These are phyloP conservation scores for Oxytropis ochrocephala DNA, from an alignment of 306 rosid species.

Conservation along the genomic window DNA sequence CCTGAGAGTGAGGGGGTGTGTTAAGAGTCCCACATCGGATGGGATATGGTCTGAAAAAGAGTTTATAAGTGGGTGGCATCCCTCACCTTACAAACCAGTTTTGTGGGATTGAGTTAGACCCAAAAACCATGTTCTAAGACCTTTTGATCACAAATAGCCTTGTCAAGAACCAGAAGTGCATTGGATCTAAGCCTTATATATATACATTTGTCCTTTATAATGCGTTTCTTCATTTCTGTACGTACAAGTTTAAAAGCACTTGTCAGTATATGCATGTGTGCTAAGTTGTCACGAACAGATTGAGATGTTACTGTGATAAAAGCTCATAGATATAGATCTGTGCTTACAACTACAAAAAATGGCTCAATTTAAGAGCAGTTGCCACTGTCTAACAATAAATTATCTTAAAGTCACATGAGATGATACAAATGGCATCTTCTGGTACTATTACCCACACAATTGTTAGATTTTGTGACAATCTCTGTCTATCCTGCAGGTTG, in stretches of 20 bases:
- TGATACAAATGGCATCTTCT: neutral
- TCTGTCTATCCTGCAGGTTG: no score
- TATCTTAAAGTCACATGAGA: neutral
- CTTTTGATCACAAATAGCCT: neutral
- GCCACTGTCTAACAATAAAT: no score
- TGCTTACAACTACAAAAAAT: neutral
- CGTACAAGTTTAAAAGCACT: constrained; percentile 11
- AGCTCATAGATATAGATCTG: neutral
- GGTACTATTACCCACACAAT: no score
- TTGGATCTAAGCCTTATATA: constrained; percentile 3
- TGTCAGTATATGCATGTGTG: constrained; percentile 25
- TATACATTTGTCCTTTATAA: neutral
- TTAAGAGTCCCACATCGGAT: no score
- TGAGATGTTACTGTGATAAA: neutral
- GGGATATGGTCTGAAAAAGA: no score
- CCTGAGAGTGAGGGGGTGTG: no score
- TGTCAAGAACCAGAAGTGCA: neutral
- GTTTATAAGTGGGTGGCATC: no score
- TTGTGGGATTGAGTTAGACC: no score
- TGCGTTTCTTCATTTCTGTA: constrained; percentile 14
- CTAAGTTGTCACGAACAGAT: constrained; percentile 4
- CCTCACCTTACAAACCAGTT: no score
- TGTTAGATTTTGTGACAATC: no score
- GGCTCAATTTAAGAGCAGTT: neutral
- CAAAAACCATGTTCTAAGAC: no score